Percentiles rank a stretch among this genome's conserved stretches.
Conservation (phyloP, 352 stramenopile species). For the Peronospora farinosa region DNA sequence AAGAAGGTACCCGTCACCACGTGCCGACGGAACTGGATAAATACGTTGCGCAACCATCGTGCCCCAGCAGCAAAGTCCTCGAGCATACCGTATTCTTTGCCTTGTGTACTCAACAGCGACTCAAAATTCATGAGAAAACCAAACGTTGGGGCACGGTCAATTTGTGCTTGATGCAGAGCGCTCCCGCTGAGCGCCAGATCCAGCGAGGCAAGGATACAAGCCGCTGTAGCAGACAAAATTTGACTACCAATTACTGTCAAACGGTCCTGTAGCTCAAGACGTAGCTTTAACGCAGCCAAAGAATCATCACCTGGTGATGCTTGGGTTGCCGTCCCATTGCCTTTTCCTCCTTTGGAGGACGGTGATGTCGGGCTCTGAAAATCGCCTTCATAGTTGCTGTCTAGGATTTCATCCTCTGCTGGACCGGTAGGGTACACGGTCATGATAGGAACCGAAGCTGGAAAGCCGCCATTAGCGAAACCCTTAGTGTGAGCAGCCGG, state of each 20-base stretch:
- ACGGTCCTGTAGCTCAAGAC: slow-evolving; percentile 66
- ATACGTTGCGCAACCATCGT: slow-evolving; percentile 76
- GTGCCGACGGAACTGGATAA: slow-evolving; percentile 65
- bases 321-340: slow-evolving; percentile 9
- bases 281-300: slow-evolving; percentile 47
- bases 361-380: slow-evolving; percentile 31
- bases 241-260: slow-evolving; percentile 68
- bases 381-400: slow-evolving; percentile 20
- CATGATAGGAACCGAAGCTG: slow-evolving; percentile 16
- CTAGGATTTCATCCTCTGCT: slow-evolving; percentile 30
- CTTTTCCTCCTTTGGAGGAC: slow-evolving; percentile 11
- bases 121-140: slow-evolving; percentile 80
- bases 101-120: slow-evolving; percentile 85
- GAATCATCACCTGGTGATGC: slow-evolving; percentile 32
- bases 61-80: slow-evolving; percentile 82
- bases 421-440: slow-evolving; percentile 23
- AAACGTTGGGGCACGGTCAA: slow-evolving; percentile 46
- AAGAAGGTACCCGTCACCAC: slow-evolving; percentile 40
- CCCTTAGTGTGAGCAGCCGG: slow-evolving; percentile 75
- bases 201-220: slow-evolving; percentile 60
- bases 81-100: slow-evolving; percentile 94
- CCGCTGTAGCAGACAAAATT: slow-evolving; percentile 60
- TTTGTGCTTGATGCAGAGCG: slow-evolving; percentile 47
- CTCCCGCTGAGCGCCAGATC: slow-evolving; percentile 58
- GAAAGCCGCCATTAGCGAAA: slow-evolving; percentile 65